A percentile compares a stretch with the other conserved stretches of the same genome.
Evolutionary conservation across 2,329 filamentous ascomycete genomes (phyloP).

Genomic region (Cladosporium velox): DNA sequence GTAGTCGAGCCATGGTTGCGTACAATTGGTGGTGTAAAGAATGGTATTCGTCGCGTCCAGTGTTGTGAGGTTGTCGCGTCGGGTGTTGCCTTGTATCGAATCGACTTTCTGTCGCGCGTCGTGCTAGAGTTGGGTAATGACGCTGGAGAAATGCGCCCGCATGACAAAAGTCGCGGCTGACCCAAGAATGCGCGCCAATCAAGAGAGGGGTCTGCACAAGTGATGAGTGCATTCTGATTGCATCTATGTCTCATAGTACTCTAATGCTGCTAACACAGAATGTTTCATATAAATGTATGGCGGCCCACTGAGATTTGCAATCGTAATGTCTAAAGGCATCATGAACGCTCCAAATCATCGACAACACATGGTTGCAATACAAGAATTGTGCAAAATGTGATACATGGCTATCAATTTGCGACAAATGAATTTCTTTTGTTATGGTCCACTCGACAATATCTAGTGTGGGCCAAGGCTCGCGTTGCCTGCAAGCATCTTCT

Average conservation of each 20-base stretch:
- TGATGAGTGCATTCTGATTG: not conserved
- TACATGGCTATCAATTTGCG: not conserved
- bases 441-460: not conserved
- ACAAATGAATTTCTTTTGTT: not conserved
- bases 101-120: constrained; percentile 4
- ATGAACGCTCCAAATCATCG: not conserved
- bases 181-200: constrained; percentile 9
- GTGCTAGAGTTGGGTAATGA: constrained; percentile 10
- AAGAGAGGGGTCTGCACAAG: not conserved
- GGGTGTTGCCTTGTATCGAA: not conserved
- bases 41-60: not conserved
- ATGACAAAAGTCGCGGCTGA: constrained; percentile 1
- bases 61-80: constrained; percentile 6
- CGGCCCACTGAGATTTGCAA: not conserved
- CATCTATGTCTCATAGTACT: not conserved
- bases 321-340: not conserved
- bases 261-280: too few species aligned
- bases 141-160: constrained; percentile 13
- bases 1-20: constrained; percentile 15
- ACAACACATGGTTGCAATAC: not conserved
- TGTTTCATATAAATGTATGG: not conserved
- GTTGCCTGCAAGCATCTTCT: constrained; percentile 57
- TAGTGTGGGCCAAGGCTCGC: constrained; percentile 4
- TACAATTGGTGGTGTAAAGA: not conserved
- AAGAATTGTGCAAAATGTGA: not conserved